Base-by-base conservation (phyloP, 169 alveolate species). In the Plasmodium relictum region DNA sequence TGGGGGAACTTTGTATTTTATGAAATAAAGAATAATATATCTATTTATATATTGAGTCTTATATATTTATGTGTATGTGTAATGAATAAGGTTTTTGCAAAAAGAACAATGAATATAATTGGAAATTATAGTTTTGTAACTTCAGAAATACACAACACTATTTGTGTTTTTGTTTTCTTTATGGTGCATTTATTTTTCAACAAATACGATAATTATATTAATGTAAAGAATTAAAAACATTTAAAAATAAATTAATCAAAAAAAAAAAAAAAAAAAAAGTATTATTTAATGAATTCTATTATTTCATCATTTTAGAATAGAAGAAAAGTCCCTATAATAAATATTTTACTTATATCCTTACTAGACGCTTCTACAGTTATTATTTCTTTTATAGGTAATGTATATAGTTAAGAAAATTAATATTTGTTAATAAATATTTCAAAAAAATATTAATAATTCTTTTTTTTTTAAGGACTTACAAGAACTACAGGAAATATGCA, bases 401-500 rank as follows among this genome's bases (percentile, higher is more conserved):
- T 24, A 16, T 48, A 31, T 20, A 56, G 22, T 22, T 8, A 9
- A 8, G 26, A 24, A 24, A 20, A 1, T 24, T 62, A 3, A 24
- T 31, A 2, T 31, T 31, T 31, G 3, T 31, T 31, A 31, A 31
- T 31, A 31, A 31, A 31, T 31, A 31, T 31, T 31, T 31, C 6
- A 31, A 31, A 31, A 2, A 31, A 31, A 31, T 50, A 22, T 22
- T 10, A 18, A 10, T 8, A 26, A 2, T 44, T 70, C 4, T 24
- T 31, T 6, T 50, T 6, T 37, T 20, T 45, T 16, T 72, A 44
- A 73, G 88, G 88, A 12, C 72, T 76, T 44, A 76, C 89, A 9
- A 76, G 76, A 76, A 76, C 89, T 41, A 63, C 89, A 14, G 89
- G 89, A 18, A 76, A 76, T 37, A 76, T 76, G 6, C 89, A 76